Evolutionary conservation across 1,139 yeast genomes (phyloP), one percentile per base, ranked within the genome.

Genomic region (Lodderomyces orthopsilosis): DNA sequence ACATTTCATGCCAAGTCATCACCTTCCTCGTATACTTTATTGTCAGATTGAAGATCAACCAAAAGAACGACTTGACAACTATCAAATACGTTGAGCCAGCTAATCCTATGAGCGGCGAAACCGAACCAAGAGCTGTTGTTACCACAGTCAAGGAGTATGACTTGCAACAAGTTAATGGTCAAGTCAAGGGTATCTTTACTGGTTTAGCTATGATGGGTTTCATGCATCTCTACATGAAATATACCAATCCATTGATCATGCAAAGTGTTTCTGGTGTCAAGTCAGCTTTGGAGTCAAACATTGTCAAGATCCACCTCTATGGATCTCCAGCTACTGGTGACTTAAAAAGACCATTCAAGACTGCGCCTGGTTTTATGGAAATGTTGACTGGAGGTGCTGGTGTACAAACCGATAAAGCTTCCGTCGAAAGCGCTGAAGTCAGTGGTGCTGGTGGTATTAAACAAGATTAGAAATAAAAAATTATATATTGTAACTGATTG

Each of bases 181-280:
- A 89, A 51, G 79, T 91, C 66, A 88, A 86, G 70, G 77, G 95
- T 52, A 79, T 90, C 53, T 83, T 85, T 76, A 86, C 94, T 54
- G 88, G 95, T 51, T 67, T 90, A 58, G 97, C 96, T 59, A 91
- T 94, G 97, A 91, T 94, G 94, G 96, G 85, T 27, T 87, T 93
- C 82, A 91, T 93, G 98, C 98, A 93, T 70, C 59, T 93, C 51
- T 93, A 93, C 82, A 84, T 94, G 95, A 87, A 90, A 71, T 94
- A 89, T 79, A 89, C 98, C 66, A 91, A 93, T 73, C 99, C 98
- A 48, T 81, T 93, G 66, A 81, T 94, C 56, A 87, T 93, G 89
- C 98, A 93, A 75, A 83, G 93, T 50, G 78, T 94, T 57, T 81
- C 95, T 44, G 93, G 97, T 42, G 74, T 94, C 58, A 93, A 93